A percentile compares a stretch with the other conserved stretches of the same genome.
Conservation (phyloP, 495 filamentous ascomycete genomes). For the Apodospora peruviana region DNA sequence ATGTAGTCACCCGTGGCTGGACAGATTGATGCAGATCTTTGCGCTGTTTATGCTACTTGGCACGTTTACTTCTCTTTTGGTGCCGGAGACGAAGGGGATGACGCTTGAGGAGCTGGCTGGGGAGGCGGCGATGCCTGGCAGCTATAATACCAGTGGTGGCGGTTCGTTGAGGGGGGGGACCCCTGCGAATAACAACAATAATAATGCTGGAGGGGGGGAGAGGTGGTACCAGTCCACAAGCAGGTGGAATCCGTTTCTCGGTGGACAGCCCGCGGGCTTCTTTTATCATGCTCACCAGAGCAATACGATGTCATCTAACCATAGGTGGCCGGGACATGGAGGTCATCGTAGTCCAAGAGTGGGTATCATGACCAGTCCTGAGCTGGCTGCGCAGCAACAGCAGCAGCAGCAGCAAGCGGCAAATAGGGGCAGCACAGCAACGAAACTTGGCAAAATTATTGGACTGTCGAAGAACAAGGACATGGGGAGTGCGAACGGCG, state of each 20-base stretch:
- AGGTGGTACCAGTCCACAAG: background rate
- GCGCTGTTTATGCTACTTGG: slow-evolving; percentile 72
- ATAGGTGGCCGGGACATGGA: background rate
- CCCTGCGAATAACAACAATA: too few relatives aligned
- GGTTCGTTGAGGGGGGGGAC: too few relatives aligned
- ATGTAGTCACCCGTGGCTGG: slow-evolving; percentile 53
- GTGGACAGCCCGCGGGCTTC: slow-evolving; percentile 34
- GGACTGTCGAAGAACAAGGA: slow-evolving; percentile 13
- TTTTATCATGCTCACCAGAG: slow-evolving; percentile 17
- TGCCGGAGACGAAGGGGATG: slow-evolving; percentile 72
- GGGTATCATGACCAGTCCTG: slow-evolving; percentile 33
- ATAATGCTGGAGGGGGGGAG: background rate
- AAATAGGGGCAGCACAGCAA: background rate
- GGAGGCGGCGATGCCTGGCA: slow-evolving; percentile 35
- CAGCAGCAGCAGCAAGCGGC: background rate
- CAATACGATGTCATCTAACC: background rate
- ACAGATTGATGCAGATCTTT: slow-evolving; percentile 76
- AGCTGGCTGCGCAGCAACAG: slow-evolving; percentile 12
- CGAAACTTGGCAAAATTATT: slow-evolving; percentile 9
- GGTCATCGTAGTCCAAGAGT: slow-evolving; percentile 12
- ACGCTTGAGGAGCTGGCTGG: slow-evolving; percentile 53
- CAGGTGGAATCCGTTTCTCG: slow-evolving; percentile 31
- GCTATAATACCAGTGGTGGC: slow-evolving; percentile 31
- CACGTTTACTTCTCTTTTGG: slow-evolving; percentile 56
- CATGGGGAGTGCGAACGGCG: background rate